phyloP scores from a whole-genome alignment of 2,329 filamentous ascomycete genomes.

The Fusarium camptoceras region DNA sequence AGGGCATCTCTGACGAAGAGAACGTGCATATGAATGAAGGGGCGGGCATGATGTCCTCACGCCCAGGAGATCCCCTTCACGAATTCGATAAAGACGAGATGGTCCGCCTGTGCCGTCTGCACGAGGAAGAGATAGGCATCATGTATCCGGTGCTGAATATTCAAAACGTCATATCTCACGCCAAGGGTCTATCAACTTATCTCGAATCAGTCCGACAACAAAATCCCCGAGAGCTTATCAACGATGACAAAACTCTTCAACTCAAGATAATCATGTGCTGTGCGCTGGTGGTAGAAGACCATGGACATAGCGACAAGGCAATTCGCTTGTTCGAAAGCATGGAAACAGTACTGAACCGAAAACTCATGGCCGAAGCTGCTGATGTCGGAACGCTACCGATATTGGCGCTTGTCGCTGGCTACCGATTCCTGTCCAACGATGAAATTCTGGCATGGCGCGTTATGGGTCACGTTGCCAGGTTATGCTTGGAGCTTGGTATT shows the following conservation, averaged over 20 bases:
- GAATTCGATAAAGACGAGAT: slow-evolving; percentile 82
- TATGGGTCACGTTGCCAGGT: slow-evolving; percentile 82
- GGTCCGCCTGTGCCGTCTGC: slow-evolving; percentile 79
- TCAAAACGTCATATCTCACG: slow-evolving; percentile 75
- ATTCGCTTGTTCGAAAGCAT: slow-evolving; percentile 80
- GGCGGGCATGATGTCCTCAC: slow-evolving; percentile 44
- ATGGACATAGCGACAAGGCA: slow-evolving; percentile 81
- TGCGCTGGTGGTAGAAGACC: slow-evolving; percentile 80
- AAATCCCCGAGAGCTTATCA: slow-evolving; percentile 53
- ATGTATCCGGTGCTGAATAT: slow-evolving; percentile 92
- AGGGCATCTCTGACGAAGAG: slow-evolving; percentile 72
- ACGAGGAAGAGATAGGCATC: slow-evolving; percentile 89
- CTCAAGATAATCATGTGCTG: slow-evolving; percentile 88
- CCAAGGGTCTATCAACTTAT: slow-evolving; percentile 76
- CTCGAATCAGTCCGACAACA: slow-evolving; percentile 66
- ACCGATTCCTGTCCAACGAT: slow-evolving; percentile 87
- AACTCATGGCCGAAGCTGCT: slow-evolving; percentile 66
- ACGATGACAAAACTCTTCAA: slow-evolving; percentile 70
- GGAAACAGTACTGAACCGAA: slow-evolving; percentile 75
- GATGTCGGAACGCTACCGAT: slow-evolving; percentile 63
- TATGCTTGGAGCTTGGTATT: slow-evolving; percentile 85
- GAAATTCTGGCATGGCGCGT: slow-evolving; percentile 88
- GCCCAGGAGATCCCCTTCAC: slow-evolving; percentile 79
- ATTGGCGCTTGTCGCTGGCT: slow-evolving; percentile 67
- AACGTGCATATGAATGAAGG: slow-evolving; percentile 57